Evolutionary conservation across 306 rosid species (phyloP).

Genomic region (Rosa lucieae): DNA sequence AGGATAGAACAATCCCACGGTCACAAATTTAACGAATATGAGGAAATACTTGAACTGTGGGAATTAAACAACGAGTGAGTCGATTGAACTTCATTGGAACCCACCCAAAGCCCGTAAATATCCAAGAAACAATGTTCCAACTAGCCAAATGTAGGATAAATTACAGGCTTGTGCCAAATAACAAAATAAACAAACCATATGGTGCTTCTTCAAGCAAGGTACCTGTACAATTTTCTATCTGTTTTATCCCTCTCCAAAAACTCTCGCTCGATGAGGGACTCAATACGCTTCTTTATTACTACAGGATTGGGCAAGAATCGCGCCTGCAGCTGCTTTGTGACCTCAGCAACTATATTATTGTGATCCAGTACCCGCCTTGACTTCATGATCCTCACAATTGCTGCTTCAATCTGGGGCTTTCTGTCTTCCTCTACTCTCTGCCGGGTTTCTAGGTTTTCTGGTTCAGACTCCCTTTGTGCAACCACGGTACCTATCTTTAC

Average conservation of each 20-base stretch:
- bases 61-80: not conserved
- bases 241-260: constrained; percentile 76
- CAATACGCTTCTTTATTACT: constrained; percentile 77
- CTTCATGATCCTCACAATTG: constrained; percentile 85
- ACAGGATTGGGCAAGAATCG: constrained; percentile 75
- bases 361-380: constrained; percentile 73
- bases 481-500: constrained; percentile 86
- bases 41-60: not conserved
- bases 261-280: constrained; percentile 84
- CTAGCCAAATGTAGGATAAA: constrained; percentile 29
- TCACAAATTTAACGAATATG: not conserved
- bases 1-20: not conserved
- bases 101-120: constrained; percentile 23
- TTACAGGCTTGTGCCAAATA: constrained; percentile 23
- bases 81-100: constrained; percentile 20
- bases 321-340: constrained; percentile 69
- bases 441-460: constrained; percentile 79
- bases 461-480: constrained; percentile 83
- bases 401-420: constrained; percentile 87
- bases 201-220: constrained; percentile 43
- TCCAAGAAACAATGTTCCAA: constrained; percentile 29
- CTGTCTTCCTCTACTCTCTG: constrained; percentile 86
- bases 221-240: constrained; percentile 69
- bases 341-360: constrained; percentile 79
- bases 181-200: not conserved